A percentile compares a stretch with the other conserved stretches of the same genome.
Conservation (phyloP, 805 yeast genomes). For the Kodamaea jinghongensis region DNA sequence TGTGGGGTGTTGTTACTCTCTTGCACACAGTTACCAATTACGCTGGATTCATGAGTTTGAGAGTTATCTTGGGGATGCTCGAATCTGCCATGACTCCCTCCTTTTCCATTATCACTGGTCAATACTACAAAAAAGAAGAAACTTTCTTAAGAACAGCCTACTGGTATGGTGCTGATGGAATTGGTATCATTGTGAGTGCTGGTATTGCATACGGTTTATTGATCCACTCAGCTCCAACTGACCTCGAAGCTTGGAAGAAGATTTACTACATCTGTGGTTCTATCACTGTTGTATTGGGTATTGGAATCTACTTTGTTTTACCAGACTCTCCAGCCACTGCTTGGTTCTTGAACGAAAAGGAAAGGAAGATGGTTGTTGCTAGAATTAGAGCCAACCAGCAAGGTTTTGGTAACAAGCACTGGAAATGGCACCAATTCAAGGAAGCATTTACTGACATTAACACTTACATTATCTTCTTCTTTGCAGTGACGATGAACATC, state of each 20-base stretch:
- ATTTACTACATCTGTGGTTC: conserved; percentile 43
- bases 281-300: conserved; percentile 33
- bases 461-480: conserved; percentile 7
- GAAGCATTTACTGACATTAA: conserved; percentile 19
- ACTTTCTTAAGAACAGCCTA: conserved; percentile 23
- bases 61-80: background rate
- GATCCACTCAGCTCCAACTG: conserved; percentile 10
- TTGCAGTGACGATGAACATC: conserved; percentile 8
- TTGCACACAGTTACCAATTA: conserved; percentile 29
- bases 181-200: conserved; percentile 20
- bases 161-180: conserved; percentile 27
- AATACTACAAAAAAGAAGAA: conserved; percentile 49
- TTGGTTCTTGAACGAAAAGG: conserved; percentile 41
- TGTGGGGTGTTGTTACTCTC: conserved; percentile 16
- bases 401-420: conserved; percentile 46
- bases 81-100: conserved; percentile 36
- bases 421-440: conserved; percentile 19
- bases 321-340: conserved; percentile 38
- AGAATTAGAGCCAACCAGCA: conserved; percentile 53
- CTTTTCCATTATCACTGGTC: conserved; percentile 53
- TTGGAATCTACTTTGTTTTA: conserved; percentile 25
- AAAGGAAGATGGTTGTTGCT: conserved; percentile 42
- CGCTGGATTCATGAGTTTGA: conserved; percentile 45
- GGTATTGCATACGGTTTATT: conserved; percentile 21
- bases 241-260: conserved; percentile 37